Evolutionary conservation across 2,329 filamentous ascomycete genomes (phyloP).

Genomic region (Colletotrichum camelliae): DNA sequence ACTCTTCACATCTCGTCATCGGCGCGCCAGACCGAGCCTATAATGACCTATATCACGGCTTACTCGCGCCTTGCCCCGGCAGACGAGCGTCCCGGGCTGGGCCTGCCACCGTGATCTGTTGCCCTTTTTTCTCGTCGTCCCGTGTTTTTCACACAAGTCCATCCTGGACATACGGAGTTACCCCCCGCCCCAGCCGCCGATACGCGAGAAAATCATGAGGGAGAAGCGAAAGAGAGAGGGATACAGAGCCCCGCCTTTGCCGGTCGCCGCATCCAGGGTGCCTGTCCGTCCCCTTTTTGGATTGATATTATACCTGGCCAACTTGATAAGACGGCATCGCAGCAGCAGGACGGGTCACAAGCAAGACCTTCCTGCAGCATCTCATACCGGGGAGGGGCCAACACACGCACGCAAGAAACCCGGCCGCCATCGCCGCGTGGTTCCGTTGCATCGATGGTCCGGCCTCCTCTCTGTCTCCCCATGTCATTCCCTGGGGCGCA

Average conservation of each 20-base stretch:
- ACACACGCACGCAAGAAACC: background rate
- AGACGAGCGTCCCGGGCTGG: background rate
- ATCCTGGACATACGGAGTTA: background rate
- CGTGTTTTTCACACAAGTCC: background rate
- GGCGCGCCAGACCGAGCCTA: background rate
- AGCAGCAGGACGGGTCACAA: background rate
- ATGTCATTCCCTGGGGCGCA: background rate
- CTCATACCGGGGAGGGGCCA: background rate
- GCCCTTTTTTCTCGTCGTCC: background rate
- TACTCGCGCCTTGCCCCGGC: background rate
- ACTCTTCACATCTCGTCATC: background rate
- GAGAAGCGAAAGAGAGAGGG: constrained; percentile 9
- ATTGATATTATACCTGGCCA: background rate
- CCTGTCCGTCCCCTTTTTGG: background rate
- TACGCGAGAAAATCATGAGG: constrained; percentile 8
- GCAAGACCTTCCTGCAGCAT: background rate
- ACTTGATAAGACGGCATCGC: background rate
- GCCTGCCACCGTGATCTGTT: background rate
- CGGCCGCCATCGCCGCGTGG: background rate
- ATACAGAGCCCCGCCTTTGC: background rate
- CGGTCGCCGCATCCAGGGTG: background rate
- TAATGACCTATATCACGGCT: background rate
- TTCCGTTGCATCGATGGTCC: background rate
- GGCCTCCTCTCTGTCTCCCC: background rate
- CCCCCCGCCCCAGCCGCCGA: background rate